A percentile compares a stretch with the other conserved stretches of the same genome.
Conservation (phyloP, 2,329 filamentous ascomycete species). For the Diaporthe amygdali region DNA sequence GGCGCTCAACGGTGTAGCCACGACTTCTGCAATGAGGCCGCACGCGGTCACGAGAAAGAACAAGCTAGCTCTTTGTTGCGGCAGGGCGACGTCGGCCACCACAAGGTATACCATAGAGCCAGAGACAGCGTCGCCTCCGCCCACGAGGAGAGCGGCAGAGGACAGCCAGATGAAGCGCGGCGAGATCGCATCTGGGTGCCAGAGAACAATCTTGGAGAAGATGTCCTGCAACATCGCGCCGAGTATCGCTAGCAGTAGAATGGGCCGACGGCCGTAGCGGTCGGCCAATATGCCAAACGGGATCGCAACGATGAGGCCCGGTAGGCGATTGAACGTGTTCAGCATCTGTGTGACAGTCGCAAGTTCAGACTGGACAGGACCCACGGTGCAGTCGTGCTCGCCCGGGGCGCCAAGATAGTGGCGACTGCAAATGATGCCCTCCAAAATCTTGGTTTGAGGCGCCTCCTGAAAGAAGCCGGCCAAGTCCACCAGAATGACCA, state of each 20-base stretch:
- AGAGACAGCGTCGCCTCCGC: neutral
- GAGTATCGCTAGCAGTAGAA: constrained; percentile 1
- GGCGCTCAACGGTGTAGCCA: constrained; percentile 3
- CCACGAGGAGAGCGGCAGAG: neutral
- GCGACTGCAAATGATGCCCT: constrained; percentile 5
- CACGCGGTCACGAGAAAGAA: constrained; percentile 10
- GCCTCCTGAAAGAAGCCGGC: constrained; percentile 7
- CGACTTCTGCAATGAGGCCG: neutral
- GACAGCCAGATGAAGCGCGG: constrained; percentile 2
- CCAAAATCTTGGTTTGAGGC: neutral
- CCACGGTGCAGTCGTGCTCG: neutral
- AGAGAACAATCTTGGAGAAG: constrained; percentile 9
- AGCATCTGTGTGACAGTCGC: constrained; percentile 13
- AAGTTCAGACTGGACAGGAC: constrained; percentile 4
- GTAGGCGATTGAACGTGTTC: constrained; percentile 9
- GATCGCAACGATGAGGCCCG: neutral
- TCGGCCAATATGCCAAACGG: constrained; percentile 6
- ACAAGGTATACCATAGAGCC: neutral
- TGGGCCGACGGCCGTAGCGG: neutral
- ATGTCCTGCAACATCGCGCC: neutral
- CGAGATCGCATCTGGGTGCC: neutral
- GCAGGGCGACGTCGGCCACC: neutral
- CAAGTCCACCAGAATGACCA: neutral
- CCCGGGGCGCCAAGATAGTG: neutral
- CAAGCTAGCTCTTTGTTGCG: neutral